Conservation (phyloP, 192 early-diverging fungal species). For the Phycomyces blakesleeanus region DNA sequence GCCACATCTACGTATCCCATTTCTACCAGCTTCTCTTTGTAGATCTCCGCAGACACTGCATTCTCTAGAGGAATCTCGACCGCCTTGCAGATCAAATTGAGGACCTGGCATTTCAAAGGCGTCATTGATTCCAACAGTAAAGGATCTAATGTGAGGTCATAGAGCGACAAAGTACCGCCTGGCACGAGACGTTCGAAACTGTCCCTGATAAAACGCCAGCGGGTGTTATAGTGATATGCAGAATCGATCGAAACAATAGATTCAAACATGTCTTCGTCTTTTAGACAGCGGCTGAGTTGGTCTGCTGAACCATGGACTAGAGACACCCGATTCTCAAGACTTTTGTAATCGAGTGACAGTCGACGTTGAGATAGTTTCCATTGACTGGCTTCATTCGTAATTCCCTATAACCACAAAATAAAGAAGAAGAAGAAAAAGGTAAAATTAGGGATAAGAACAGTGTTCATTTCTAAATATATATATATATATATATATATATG, state of each 20-base stretch:
- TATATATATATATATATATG: too few species aligned
- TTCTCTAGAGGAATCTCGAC: conserved; percentile 39
- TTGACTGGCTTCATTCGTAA: conserved; percentile 44
- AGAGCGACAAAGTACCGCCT: conserved; percentile 28
- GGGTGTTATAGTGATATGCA: conserved; percentile 47
- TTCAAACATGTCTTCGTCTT: conserved; percentile 14
- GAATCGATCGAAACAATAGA: conserved; percentile 46
- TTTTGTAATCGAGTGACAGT: neutral
- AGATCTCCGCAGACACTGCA: conserved; percentile 35
- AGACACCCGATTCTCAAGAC: neutral
- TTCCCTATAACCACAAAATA: conserved; percentile 36
- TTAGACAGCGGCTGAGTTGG: neutral
- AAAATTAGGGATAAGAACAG: neutral
- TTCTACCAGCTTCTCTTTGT: conserved; percentile 32
- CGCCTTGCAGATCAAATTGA: conserved; percentile 22
- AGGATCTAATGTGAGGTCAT: conserved; percentile 36
- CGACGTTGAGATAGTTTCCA: conserved; percentile 31
- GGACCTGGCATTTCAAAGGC: conserved; percentile 12
- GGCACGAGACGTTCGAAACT: conserved; percentile 16
- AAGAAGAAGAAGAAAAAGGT: neutral
- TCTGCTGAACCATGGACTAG: conserved; percentile 26
- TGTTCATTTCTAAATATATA: too few species aligned
- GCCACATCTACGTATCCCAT: conserved; percentile 40
- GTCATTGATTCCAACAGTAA: conserved; percentile 7
- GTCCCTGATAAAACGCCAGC: conserved; percentile 33